These are phyloP conservation scores for Fusarium illudens DNA, from an alignment of 2,329 filamentous ascomycete species.

Conservation along the genomic window DNA sequence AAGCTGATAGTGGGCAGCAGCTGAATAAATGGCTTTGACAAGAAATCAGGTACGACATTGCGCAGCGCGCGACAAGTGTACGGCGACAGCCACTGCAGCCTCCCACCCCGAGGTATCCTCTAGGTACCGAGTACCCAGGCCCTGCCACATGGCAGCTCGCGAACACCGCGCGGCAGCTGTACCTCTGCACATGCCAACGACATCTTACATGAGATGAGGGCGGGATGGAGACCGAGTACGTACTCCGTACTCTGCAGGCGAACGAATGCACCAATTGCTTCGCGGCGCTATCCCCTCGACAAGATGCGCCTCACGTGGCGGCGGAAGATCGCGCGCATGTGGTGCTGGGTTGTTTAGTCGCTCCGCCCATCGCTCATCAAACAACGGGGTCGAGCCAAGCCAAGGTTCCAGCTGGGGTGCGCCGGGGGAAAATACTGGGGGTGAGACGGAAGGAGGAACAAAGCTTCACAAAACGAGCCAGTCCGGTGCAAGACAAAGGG, in stretches of 20 bases:
- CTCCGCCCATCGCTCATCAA: conserved; percentile 31
- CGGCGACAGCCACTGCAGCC: not conserved
- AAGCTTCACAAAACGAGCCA: conserved; percentile 13
- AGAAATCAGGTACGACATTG: conserved; percentile 9
- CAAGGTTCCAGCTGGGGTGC: not conserved
- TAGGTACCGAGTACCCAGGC: not conserved
- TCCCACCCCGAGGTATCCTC: not conserved
- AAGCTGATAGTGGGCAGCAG: conserved; percentile 12
- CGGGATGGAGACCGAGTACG: conserved; percentile 7
- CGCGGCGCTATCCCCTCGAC: conserved; percentile 19
- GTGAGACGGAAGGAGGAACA: conserved; percentile 17
- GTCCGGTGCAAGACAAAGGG: conserved; percentile 12
- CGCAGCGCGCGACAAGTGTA: not conserved
- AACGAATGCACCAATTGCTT: conserved; percentile 29
- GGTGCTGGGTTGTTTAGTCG: conserved; percentile 37
- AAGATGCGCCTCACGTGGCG: conserved; percentile 45
- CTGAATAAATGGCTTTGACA: not conserved
- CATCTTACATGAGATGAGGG: conserved; percentile 3
- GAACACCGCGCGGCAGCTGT: conserved; percentile 9
- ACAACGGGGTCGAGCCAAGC: conserved; percentile 16
- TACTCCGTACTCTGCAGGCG: conserved; percentile 3
- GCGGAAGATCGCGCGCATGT: conserved; percentile 49
- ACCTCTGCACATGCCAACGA: conserved; percentile 6
- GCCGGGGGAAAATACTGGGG: conserved; percentile 11
- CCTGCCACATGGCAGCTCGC: conserved; percentile 30